These are phyloP conservation scores for Trichoderma lentiforme DNA, from an alignment of 2,329 filamentous ascomycete genomes.

Conservation along the genomic window DNA sequence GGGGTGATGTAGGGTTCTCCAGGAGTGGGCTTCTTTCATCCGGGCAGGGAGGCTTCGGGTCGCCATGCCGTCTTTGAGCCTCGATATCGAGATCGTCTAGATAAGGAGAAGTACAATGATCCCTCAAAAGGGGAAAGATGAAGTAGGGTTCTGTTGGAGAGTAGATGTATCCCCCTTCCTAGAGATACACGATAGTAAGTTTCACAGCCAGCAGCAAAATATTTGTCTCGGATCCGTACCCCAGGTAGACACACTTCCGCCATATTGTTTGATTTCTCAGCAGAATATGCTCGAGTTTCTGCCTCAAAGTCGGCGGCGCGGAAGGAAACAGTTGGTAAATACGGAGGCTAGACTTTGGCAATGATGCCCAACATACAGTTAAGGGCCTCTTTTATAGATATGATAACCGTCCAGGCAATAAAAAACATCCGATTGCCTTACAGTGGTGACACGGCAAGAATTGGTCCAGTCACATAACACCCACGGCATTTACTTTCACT, in stretches of 20 bases:
- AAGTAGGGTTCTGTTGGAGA: neutral
- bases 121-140: neutral
- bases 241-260: neutral
- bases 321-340: neutral
- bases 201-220: neutral
- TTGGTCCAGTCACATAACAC: neutral
- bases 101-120: neutral
- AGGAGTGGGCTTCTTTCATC: neutral
- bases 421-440: neutral
- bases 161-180: neutral
- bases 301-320: neutral
- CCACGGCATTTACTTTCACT: neutral
- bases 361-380: neutral
- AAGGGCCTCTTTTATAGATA: neutral
- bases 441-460: neutral
- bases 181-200: neutral
- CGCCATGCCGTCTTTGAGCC: neutral
- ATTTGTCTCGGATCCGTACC: neutral
- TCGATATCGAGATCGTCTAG: neutral
- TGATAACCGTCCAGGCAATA: neutral
- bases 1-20: neutral
- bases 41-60: accelerated
- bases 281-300: neutral
- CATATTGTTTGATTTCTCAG: neutral
- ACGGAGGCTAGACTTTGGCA: neutral